Evolutionary conservation across 768 basidiomycete species (phyloP).

Genomic region (Amanita rimosa): DNA sequence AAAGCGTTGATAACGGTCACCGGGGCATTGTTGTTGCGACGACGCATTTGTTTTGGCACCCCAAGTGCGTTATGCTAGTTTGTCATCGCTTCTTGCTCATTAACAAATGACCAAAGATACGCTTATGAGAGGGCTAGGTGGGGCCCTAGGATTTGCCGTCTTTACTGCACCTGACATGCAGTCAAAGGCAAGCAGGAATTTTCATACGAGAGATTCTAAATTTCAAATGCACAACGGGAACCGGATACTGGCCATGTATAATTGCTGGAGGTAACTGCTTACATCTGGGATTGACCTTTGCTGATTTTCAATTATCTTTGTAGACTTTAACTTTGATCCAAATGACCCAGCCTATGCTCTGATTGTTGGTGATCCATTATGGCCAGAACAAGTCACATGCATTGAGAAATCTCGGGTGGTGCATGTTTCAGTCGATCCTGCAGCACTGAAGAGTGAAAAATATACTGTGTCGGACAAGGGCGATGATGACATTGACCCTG

Average conservation of each 20-base stretch:
- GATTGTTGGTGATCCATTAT: conserved; percentile 49
- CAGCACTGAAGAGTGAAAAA: conserved; percentile 22
- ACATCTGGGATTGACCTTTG: not conserved
- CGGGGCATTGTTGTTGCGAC: conserved; percentile 72
- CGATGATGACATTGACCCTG: conserved; percentile 52
- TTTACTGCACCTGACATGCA: not conserved
- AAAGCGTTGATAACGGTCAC: conserved; percentile 22
- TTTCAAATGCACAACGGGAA: conserved; percentile 37
- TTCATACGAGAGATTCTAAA: conserved; percentile 50
- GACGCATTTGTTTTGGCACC: conserved; percentile 96
- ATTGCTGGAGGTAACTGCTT: conserved; percentile 64
- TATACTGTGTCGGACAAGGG: conserved; percentile 23
- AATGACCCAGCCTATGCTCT: conserved; percentile 77
- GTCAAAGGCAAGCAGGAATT: conserved; percentile 62
- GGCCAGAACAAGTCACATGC: conserved; percentile 35
- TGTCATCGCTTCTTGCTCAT: not conserved
- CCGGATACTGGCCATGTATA: conserved; percentile 62
- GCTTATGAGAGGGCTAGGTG: conserved; percentile 78
- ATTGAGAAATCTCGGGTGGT: conserved; percentile 61
- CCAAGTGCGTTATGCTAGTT: conserved; percentile 37
- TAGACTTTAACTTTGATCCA: conserved; percentile 89
- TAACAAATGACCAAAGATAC: conserved; percentile 32
- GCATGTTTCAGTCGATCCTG: conserved; percentile 57
- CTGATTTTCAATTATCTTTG: not conserved
- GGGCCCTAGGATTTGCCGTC: not conserved